Evolutionary conservation across 441 rosid species (phyloP).

Genomic region (Dalechampia spathulata): DNA sequence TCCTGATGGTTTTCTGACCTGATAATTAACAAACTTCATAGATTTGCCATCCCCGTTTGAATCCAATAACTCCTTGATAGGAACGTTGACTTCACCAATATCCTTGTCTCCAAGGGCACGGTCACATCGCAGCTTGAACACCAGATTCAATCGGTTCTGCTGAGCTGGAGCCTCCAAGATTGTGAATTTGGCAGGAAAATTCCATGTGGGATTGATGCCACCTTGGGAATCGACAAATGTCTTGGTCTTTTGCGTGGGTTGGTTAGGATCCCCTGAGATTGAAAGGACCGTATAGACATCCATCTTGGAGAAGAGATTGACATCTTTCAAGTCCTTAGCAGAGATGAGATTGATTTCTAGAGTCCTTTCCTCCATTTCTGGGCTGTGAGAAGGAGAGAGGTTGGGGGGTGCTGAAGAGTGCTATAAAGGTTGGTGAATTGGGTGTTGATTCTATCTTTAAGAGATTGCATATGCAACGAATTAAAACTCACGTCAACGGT

Average conservation of each 20-base stretch:
- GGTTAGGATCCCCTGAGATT: conserved; percentile 31
- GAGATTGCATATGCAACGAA: too few relatives aligned
- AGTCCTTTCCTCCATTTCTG: conserved; percentile 28
- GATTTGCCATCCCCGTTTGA: conserved; percentile 19
- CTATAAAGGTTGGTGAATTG: not conserved
- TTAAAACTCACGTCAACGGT: too few relatives aligned
- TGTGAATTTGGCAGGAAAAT: conserved; percentile 43
- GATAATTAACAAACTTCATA: conserved; percentile 36
- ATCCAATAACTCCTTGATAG: conserved; percentile 42
- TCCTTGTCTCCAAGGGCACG: conserved; percentile 56
- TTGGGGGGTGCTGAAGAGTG: too few relatives aligned
- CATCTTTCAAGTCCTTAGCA: conserved; percentile 47
- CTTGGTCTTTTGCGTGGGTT: conserved; percentile 31
- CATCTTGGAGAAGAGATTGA: conserved; percentile 48
- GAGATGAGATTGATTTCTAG: conserved; percentile 40
- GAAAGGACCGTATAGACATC: conserved; percentile 51
- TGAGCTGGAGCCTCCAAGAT: conserved; percentile 34
- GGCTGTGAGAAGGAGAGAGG: not conserved
- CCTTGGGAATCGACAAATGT: conserved; percentile 34
- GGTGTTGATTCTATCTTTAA: not conserved
- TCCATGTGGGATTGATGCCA: conserved; percentile 55
- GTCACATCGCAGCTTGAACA: conserved; percentile 51
- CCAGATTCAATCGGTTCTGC: conserved; percentile 40
- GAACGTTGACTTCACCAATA: conserved; percentile 53
- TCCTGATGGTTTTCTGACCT: conserved; percentile 46